Evolutionary conservation across 352 stramenopile species (phyloP).

Genomic region (Chloridella minuta): DNA sequence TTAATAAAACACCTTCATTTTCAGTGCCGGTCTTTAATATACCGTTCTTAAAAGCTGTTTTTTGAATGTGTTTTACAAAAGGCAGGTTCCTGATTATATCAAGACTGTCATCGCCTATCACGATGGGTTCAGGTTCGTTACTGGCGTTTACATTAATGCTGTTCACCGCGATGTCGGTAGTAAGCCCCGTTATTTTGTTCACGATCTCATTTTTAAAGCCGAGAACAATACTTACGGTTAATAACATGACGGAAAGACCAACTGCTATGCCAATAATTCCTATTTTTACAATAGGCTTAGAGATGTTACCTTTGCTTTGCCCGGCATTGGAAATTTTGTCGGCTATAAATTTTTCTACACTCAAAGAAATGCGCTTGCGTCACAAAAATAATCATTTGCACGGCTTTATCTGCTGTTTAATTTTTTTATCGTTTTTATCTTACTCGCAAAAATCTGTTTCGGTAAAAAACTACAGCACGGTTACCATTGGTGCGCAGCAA

Average conservation of each 20-base stretch:
- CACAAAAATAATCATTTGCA: neutral
- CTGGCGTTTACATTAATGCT: neutral
- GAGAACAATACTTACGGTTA: neutral
- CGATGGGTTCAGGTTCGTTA: neutral
- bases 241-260: neutral
- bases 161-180: neutral
- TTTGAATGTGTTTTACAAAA: neutral
- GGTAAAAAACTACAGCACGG: neutral
- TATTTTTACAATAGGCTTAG: slow-evolving; percentile 2
- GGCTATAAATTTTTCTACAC: neutral
- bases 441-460: neutral
- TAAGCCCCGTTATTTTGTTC: neutral
- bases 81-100: neutral
- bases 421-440: neutral
- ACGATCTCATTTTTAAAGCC: neutral
- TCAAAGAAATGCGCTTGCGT: neutral
- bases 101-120: neutral
- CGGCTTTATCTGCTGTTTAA: neutral
- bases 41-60: neutral
- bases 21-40: neutral
- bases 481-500: neutral
- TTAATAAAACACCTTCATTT: neutral
- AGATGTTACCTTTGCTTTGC: neutral
- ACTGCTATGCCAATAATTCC: neutral
- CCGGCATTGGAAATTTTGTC: neutral